Evolutionary conservation across 2,329 filamentous ascomycete genomes (phyloP).

Genomic region (Kalmusia sp.): DNA sequence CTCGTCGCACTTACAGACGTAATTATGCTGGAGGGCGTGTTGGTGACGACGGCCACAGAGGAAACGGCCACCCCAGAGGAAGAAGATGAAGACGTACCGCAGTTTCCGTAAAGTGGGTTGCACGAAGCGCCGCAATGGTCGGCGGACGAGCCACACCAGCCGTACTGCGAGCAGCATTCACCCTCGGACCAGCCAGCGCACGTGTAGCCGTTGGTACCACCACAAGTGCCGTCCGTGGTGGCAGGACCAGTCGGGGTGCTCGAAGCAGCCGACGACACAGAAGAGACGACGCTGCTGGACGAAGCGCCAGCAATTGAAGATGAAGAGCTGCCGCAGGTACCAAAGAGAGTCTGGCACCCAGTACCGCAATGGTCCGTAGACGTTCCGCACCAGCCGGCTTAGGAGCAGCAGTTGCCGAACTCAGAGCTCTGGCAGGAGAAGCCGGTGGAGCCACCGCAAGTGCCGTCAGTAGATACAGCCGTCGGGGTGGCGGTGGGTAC

Average conservation of each 20-base stretch:
- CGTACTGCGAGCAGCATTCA: constrained; percentile 54
- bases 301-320: constrained; percentile 4
- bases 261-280: constrained; percentile 23
- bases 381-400: constrained; percentile 51
- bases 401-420: constrained; percentile 55
- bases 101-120: constrained; percentile 39
- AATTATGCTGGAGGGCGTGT: background rate
- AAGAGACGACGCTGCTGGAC: constrained; percentile 3
- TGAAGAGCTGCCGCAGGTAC: constrained; percentile 27
- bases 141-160: constrained; percentile 46
- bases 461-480: constrained; percentile 25
- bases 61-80: constrained; percentile 9
- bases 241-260: constrained; percentile 20
- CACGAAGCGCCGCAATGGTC: constrained; percentile 42
- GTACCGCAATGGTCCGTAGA: constrained; percentile 37
- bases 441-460: constrained; percentile 31
- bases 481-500: constrained; percentile 18
- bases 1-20: background rate
- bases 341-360: constrained; percentile 42
- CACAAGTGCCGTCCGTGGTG: constrained; percentile 30
- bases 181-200: constrained; percentile 45
- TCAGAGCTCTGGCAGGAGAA: constrained; percentile 35
- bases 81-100: constrained; percentile 16
- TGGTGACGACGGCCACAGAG: background rate
- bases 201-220: constrained; percentile 27